Evolutionary conservation across 352 stramenopile species (phyloP), one percentile per base, ranked within the genome.

Genomic region (Pythium apleroticum): DNA sequence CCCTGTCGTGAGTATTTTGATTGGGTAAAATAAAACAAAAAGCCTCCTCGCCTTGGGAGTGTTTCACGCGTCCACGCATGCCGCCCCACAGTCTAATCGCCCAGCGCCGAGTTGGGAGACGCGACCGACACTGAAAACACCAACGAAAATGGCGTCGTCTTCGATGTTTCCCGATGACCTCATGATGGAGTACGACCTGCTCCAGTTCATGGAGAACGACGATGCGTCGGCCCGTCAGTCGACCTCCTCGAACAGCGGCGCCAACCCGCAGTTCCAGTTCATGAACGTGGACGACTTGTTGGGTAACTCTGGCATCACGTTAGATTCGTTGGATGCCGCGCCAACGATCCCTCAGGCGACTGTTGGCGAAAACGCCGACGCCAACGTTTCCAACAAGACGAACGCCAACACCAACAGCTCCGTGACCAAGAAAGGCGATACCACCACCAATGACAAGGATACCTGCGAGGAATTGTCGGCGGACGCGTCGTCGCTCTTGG

Each of bases 161-260:
- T 69, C 69, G 28, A 52, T 62, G 41, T 60, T 77, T 28, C 63
- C 67, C 22, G 67, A 75, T 24, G 72, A 78, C 30, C 54, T 72
- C 52, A 66, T 73, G 59, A 52, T 75, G 27, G 68, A 78, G 55
- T 74, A 71, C 45, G 72, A 78, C 31, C 45, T 78, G 46, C 68
- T 78, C 15, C 72, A 78, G 64, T 70, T 78, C 50, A 72, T 78
- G 33, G 72, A 75, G 49, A 60, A 71, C 43, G 64, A 73, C 45
- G 65, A 63, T n/a, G 37, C 54, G 46, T 48, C 58, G 6, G 57
- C 45, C 43, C 57, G 45, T 14, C 56, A n/a, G 31, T 41, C 52
- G 24, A 9, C 33, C 30, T 19, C 49, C 19, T 39, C 24, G 25
- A 37, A 46, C 39, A 27, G 22, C 5, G 27, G 24, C 22, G 15